Evolutionary conservation across 768 basidiomycete species (phyloP).

Genomic region (Tricholoma hemisulphureum): DNA sequence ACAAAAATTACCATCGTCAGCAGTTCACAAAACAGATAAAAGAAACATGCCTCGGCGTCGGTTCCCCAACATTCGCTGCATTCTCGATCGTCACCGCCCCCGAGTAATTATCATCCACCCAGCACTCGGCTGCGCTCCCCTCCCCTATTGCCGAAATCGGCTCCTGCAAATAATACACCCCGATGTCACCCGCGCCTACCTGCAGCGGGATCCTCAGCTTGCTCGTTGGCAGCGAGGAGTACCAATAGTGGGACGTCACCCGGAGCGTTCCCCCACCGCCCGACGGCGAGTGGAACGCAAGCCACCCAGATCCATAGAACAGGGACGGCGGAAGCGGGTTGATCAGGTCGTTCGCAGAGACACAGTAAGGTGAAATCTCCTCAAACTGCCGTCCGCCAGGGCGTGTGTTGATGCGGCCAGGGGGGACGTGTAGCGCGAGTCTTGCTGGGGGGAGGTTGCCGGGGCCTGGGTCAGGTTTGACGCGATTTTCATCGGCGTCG

Average conservation of each 20-base stretch:
- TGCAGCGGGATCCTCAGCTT: constrained; percentile 80
- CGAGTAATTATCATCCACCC: constrained; percentile 94
- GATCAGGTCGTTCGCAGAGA: constrained; percentile 95
- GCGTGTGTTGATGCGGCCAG: constrained; percentile 65
- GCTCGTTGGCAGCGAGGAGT: constrained; percentile 81
- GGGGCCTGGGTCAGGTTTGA: constrained; percentile 19
- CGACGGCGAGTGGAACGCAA: constrained; percentile 63
- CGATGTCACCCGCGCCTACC: constrained; percentile 88
- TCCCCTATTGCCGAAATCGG: constrained; percentile 54
- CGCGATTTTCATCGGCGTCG: constrained; percentile 29
- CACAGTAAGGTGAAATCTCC: constrained; percentile 90
- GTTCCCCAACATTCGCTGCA: constrained; percentile 59
- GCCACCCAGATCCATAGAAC: constrained; percentile 94
- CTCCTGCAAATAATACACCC: constrained; percentile 84
- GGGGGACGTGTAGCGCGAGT: constrained; percentile 59
- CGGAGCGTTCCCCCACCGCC: constrained; percentile 43
- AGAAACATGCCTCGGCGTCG: constrained; percentile 63
- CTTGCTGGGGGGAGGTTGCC: constrained; percentile 28
- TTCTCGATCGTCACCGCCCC: constrained; percentile 82
- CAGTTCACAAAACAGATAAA: background rate
- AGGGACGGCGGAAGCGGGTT: constrained; percentile 94
- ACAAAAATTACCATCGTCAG: constrained; percentile 7
- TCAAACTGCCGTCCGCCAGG: constrained; percentile 62
- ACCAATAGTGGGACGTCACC: constrained; percentile 84
- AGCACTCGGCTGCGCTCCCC: constrained; percentile 81